Percentiles rank a stretch among this genome's conserved stretches.
These are phyloP conservation scores for Wickerhamiella nectarea DNA, from an alignment of 805 yeast genomes.

Conservation along the genomic window DNA sequence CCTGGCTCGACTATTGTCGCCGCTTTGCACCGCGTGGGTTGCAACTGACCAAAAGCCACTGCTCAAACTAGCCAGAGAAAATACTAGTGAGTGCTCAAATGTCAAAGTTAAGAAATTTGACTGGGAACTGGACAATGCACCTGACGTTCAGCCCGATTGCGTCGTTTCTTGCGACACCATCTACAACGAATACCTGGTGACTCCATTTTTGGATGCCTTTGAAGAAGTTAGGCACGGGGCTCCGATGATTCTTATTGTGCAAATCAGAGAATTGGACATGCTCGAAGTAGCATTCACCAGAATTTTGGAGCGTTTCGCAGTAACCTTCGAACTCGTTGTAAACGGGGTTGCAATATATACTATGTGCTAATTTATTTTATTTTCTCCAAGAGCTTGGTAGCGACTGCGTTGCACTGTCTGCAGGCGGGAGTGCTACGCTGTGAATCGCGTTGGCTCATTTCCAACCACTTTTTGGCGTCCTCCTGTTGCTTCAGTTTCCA, in stretches of 20 bases:
- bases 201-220: conserved; percentile 15
- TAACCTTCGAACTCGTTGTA: background rate
- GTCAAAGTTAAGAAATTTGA: conserved; percentile 15
- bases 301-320: background rate
- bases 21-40: background rate
- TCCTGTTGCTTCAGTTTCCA: conserved; percentile 19
- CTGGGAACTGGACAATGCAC: conserved; percentile 17
- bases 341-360: conserved; percentile 12
- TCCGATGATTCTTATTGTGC: conserved; percentile 11
- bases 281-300: conserved; percentile 8
- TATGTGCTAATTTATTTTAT: conserved; percentile 6
- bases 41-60: conserved; percentile 20
- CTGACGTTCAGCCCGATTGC: conserved; percentile 4
- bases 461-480: conserved; percentile 17
- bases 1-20: conserved; percentile 14
- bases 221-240: conserved; percentile 8
- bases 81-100: conserved; percentile 7
- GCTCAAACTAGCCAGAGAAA: conserved; percentile 14
- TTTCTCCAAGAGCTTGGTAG: conserved; percentile 9
- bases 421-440: conserved; percentile 17
- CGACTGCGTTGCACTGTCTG: conserved; percentile 14
- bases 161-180: conserved; percentile 20
- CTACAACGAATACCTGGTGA: conserved; percentile 16
- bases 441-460: conserved; percentile 12
- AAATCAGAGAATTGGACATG: conserved; percentile 12